Evolutionary conservation across 73 alveolate species (phyloP).

Genomic region (Durusdinium trenchii): DNA sequence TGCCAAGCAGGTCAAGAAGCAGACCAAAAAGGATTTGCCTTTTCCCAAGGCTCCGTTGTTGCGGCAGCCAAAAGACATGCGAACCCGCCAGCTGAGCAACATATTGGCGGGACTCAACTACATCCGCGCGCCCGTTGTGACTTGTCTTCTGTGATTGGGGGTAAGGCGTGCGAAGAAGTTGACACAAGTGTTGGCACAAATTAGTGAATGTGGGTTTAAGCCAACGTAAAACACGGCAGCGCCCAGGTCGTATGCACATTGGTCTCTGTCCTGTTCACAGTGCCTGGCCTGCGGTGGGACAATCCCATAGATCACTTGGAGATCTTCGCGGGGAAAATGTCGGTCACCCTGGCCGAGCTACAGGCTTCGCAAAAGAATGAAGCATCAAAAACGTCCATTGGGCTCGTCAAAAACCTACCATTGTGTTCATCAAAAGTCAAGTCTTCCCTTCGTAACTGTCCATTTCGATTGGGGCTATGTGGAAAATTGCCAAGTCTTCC

Average conservation of each 20-base stretch:
- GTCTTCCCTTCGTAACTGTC: too few species aligned
- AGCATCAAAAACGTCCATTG: too few species aligned
- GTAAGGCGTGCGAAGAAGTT: too few species aligned
- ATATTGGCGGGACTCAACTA: constrained; percentile 1
- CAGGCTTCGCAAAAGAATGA: too few species aligned
- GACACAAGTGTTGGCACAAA: not conserved
- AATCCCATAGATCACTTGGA: not conserved
- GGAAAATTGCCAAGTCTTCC: too few species aligned
- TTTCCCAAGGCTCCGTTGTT: not conserved
- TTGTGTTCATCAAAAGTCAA: too few species aligned
- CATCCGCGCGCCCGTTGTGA: not conserved
- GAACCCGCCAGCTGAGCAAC: not conserved
- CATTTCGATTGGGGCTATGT: too few species aligned
- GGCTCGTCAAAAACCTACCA: too few species aligned
- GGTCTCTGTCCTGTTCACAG: not conserved
- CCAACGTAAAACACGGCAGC: not conserved
- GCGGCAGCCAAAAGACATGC: not conserved
- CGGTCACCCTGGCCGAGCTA: not conserved
- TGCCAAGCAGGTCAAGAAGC: not conserved
- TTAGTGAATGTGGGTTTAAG: not conserved
- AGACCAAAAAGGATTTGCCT: not conserved
- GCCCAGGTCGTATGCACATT: not conserved
- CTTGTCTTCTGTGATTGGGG: not conserved
- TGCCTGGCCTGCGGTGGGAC: constrained; percentile 5
- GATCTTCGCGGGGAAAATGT: not conserved